phyloP scores from a whole-genome alignment of 2,329 filamentous ascomycete species.

The Colletotrichum sp. region DNA sequence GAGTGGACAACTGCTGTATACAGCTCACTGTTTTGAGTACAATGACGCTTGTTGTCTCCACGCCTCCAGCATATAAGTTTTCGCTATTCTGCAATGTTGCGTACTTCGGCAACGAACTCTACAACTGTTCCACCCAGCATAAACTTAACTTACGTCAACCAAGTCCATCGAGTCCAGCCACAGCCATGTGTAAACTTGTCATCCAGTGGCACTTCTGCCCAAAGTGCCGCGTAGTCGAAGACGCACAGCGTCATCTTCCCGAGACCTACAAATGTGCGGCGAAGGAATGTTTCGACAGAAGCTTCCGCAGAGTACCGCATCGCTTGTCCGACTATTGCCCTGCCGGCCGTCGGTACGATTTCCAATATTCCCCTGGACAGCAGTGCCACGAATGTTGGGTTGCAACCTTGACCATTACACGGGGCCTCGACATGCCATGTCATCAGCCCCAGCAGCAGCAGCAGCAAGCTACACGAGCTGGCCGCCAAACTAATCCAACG shows the following conservation, averaged over 20 bases:
- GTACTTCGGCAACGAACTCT: background rate
- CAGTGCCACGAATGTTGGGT: background rate
- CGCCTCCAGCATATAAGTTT: background rate
- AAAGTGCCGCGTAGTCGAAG: background rate
- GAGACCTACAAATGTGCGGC: background rate
- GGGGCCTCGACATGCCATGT: background rate
- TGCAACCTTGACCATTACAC: background rate
- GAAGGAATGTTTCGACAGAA: background rate
- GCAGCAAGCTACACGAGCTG: background rate
- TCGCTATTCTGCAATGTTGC: background rate
- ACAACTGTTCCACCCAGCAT: background rate
- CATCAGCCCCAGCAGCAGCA: background rate
- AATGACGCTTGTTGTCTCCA: background rate
- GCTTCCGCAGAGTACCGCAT: background rate
- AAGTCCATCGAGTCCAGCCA: background rate
- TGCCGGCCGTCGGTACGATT: background rate
- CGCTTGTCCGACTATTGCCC: background rate
- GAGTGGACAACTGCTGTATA: background rate
- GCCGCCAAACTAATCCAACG: background rate
- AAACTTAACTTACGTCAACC: background rate
- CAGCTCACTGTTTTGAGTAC: background rate
- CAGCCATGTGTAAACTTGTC: background rate
- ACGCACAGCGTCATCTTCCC: background rate
- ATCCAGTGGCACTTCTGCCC: background rate
- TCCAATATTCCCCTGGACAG: background rate